Evolutionary conservation across 2,329 filamentous ascomycete species (phyloP).

Genomic region (Albophoma yamanashiensis): DNA sequence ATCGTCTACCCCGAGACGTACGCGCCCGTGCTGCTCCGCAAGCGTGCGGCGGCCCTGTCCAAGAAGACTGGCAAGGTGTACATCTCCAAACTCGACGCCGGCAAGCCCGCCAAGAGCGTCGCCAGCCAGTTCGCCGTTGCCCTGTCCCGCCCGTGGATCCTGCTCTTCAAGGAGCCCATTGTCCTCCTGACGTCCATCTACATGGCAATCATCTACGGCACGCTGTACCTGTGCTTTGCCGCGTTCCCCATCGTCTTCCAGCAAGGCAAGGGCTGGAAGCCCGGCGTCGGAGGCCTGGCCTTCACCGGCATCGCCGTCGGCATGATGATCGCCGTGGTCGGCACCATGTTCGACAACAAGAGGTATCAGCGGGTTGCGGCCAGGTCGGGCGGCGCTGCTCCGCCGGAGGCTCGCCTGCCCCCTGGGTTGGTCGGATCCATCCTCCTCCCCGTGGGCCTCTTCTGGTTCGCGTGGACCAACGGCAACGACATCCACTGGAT

Average conservation of each 20-base stretch:
- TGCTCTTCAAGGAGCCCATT: slow-evolving; percentile 58
- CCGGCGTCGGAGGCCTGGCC: slow-evolving; percentile 48
- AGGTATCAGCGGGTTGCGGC: slow-evolving; percentile 36
- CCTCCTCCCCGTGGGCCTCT: slow-evolving; percentile 47
- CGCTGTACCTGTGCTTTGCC: slow-evolving; percentile 43
- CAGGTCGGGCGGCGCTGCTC: slow-evolving; percentile 41
- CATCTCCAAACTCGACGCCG: slow-evolving; percentile 34
- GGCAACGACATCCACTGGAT: slow-evolving; percentile 44
- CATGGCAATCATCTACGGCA: slow-evolving; percentile 48
- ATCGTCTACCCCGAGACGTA: slow-evolving; percentile 50
- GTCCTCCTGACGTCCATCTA: slow-evolving; percentile 53
- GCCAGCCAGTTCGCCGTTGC: slow-evolving; percentile 41
- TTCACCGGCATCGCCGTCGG: slow-evolving; percentile 56
- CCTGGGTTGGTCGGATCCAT: slow-evolving; percentile 49
- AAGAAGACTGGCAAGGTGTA: slow-evolving; percentile 45
- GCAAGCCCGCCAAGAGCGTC: slow-evolving; percentile 30
- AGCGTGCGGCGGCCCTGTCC: slow-evolving; percentile 38
- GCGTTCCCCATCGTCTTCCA: slow-evolving; percentile 55
- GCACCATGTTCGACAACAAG: slow-evolving; percentile 41
- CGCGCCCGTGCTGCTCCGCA: slow-evolving; percentile 43
- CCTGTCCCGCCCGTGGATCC: slow-evolving; percentile 51
- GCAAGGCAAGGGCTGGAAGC: slow-evolving; percentile 41
- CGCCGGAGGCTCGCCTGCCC: slow-evolving; percentile 53
- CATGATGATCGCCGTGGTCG: slow-evolving; percentile 45
- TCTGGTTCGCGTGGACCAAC: slow-evolving; percentile 59